Conservation (phyloP, 768 basidiomycete genomes). For the Amanita jacksonii region DNA sequence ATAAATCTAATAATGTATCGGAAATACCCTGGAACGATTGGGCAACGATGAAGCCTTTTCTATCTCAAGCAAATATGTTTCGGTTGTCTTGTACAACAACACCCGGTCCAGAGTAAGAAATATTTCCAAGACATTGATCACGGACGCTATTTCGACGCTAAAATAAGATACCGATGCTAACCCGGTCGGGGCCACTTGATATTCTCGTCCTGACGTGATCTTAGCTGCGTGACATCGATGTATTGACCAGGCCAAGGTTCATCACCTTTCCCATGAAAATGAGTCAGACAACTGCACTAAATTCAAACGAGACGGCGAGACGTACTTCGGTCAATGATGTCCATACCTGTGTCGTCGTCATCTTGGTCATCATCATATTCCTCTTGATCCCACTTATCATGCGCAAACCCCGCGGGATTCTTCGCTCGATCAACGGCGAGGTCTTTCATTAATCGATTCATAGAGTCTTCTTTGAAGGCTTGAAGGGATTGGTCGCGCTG, state of each 20-base stretch:
- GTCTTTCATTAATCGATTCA: conserved; percentile 72
- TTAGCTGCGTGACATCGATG: conserved; percentile 59
- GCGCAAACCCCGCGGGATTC: conserved; percentile 46
- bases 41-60: no score
- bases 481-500: conserved; percentile 55
- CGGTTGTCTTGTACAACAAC: no score
- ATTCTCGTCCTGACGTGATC: conserved; percentile 41
- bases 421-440: conserved; percentile 61
- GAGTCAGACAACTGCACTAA: conserved; percentile 6
- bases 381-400: conserved; percentile 56
- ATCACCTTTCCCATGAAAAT: conserved; percentile 36
- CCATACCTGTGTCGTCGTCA: conserved; percentile 40
- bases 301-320: conserved; percentile 10
- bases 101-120: no score
- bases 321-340: conserved; percentile 69
- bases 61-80: no score
- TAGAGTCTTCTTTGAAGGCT: conserved; percentile 63
- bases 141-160: no score
- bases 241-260: conserved; percentile 67
- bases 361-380: conserved; percentile 47
- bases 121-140: no score
- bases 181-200: conserved; percentile 69
- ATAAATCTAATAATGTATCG: no score
- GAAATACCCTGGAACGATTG: no score
- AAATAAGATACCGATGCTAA: no score